Conservation (phyloP, 345 rosid species). For the Populus pruinosa region DNA sequence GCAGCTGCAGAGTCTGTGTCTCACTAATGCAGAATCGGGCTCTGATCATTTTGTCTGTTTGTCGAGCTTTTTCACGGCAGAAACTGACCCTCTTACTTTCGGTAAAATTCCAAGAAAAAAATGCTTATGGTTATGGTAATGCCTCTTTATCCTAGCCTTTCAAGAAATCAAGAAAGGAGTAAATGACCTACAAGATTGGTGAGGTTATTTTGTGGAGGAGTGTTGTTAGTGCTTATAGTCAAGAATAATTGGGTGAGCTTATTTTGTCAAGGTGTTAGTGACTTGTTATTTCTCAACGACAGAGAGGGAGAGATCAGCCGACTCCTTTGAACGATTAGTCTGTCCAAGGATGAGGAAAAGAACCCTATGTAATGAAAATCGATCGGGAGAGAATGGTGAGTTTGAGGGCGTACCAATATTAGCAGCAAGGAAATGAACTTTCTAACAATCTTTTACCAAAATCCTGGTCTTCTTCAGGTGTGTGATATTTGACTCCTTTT, state of each 20-base stretch:
- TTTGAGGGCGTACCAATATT: slow-evolving; percentile 15
- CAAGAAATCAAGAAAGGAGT: not conserved
- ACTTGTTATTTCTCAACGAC: slow-evolving; percentile 2
- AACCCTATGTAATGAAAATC: not conserved
- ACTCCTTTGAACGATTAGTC: not conserved
- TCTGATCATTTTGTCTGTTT: slow-evolving; percentile 47
- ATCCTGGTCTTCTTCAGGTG: slow-evolving; percentile 11
- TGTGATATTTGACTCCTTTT: slow-evolving; percentile 21
- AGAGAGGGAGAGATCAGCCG: not conserved
- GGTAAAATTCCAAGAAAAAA: not conserved
- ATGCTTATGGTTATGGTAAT: too few relatives aligned
- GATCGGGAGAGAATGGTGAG: not conserved
- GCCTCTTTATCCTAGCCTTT: slow-evolving; percentile 5
- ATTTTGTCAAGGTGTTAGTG: slow-evolving; percentile 17
- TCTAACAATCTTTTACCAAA: slow-evolving; percentile 21
- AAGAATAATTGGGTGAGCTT: slow-evolving; percentile 24
- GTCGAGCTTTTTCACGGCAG: slow-evolving; percentile 46
- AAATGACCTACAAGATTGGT: slow-evolving; percentile 12
- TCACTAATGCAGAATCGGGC: slow-evolving; percentile 23
- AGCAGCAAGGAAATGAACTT: slow-evolving; percentile 10
- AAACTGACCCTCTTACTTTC: slow-evolving; percentile 8
- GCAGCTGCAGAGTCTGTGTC: slow-evolving; percentile 28
- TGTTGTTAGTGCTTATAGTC: not conserved
- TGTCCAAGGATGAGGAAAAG: not conserved
- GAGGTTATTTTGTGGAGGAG: slow-evolving; percentile 4